Evolutionary conservation across 345 rosid genomes (phyloP).

Genomic region (Clarkia xantiana): DNA sequence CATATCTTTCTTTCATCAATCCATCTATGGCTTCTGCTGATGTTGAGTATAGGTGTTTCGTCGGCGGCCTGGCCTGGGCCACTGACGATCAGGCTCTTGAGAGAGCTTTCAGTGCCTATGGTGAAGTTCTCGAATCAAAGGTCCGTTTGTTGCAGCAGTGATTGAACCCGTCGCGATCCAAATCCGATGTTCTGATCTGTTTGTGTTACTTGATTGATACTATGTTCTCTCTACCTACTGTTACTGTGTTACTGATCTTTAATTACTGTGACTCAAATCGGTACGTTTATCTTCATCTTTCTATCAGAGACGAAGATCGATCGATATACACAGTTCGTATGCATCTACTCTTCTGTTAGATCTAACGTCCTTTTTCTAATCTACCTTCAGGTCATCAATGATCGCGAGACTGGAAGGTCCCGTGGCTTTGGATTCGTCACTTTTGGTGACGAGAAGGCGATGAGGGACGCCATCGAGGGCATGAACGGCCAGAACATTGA

Average conservation of each 20-base stretch:
- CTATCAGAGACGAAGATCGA: conserved; percentile 49
- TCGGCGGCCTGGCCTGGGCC: conserved; percentile 96
- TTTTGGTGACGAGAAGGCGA: conserved; percentile 56
- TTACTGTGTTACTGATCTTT: conserved; percentile 32
- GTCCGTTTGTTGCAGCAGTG: conserved; percentile 50
- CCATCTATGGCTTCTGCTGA: conserved; percentile 41
- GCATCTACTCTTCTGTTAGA: too few relatives aligned
- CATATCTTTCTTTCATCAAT: conserved; percentile 6
- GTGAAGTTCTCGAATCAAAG: conserved; percentile 93
- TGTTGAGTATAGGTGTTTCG: conserved; percentile 71
- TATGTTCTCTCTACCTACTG: conserved; percentile 30
- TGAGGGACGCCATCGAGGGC: conserved; percentile 75
- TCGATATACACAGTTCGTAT: conserved; percentile 1
- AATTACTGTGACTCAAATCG: conserved; percentile 43
- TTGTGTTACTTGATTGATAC: conserved; percentile 43
- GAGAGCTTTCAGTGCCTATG: conserved; percentile 49
- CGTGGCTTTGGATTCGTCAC: conserved; percentile 88
- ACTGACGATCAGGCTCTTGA: conserved; percentile 53
- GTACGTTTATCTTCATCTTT: conserved; percentile 87
- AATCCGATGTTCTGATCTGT: conserved; percentile 31
- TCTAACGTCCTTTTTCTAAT: neutral
- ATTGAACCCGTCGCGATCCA: conserved; percentile 20
- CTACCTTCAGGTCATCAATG: conserved; percentile 43
- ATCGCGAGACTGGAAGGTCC: conserved; percentile 81
- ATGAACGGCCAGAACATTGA: conserved; percentile 86